Conservation (phyloP, 2,329 filamentous ascomycete species). For the Neofusicoccum ribis region DNA sequence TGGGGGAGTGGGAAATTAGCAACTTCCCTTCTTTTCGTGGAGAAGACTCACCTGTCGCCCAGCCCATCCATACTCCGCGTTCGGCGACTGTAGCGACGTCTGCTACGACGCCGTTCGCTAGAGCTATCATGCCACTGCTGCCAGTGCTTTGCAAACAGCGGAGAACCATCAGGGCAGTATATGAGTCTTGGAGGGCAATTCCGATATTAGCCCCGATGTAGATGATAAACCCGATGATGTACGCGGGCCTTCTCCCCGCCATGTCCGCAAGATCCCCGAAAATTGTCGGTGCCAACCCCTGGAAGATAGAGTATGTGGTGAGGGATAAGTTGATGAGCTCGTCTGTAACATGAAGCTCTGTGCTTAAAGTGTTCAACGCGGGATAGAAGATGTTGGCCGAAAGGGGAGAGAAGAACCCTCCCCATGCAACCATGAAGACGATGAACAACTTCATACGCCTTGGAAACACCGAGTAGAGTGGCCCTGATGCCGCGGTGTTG, state of each 20-base stretch:
- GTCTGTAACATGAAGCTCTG: slow-evolving; percentile 38
- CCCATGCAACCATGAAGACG: slow-evolving; percentile 51
- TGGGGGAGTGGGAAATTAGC: too few relatives aligned
- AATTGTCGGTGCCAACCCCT: slow-evolving; percentile 55
- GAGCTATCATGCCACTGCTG: slow-evolving; percentile 41
- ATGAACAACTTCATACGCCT: slow-evolving; percentile 46
- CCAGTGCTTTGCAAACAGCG: slow-evolving; percentile 41
- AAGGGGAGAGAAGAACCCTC: slow-evolving; percentile 54
- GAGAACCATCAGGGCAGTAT: slow-evolving; percentile 36
- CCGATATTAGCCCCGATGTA: slow-evolving; percentile 36
- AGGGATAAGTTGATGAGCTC: slow-evolving; percentile 38
- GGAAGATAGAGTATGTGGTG: slow-evolving; percentile 50
- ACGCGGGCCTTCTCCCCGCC: slow-evolving; percentile 52
- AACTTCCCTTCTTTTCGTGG: too few relatives aligned
- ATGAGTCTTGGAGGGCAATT: slow-evolving; percentile 34
- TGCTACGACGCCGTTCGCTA: slow-evolving; percentile 42
- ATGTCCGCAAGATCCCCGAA: slow-evolving; percentile 54
- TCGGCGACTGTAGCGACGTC: slow-evolving; percentile 45
- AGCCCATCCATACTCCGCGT: slow-evolving; percentile 46
- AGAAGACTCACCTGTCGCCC: slow-evolving; percentile 19
- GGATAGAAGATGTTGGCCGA: slow-evolving; percentile 36
- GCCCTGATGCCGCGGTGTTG: slow-evolving; percentile 19
- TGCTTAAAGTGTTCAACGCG: slow-evolving; percentile 27
- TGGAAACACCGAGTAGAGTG: slow-evolving; percentile 26
- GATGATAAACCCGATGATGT: slow-evolving; percentile 42